These are phyloP conservation scores for Ambrosia artemisiifolia DNA, from an alignment of 129 eudicot species.

Conservation along the genomic window DNA sequence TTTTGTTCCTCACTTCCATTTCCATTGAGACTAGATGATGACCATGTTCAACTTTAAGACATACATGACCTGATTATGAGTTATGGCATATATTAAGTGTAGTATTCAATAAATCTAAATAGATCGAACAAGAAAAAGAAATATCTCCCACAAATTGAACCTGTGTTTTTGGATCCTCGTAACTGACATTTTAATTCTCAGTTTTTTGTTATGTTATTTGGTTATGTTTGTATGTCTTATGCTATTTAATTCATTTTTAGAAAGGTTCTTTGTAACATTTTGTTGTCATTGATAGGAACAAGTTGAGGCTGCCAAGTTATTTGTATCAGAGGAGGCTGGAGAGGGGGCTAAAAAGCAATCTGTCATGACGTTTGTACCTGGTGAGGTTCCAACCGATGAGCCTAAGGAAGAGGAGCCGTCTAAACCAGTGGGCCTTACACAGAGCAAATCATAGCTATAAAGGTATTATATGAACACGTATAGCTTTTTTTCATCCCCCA, in stretches of 20 bases:
- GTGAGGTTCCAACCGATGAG: slow-evolving; percentile 65
- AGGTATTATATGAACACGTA: slow-evolving; percentile 42
- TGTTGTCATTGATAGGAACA: slow-evolving; percentile 63
- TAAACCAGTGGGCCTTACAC: slow-evolving; percentile 81
- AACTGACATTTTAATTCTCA: neutral
- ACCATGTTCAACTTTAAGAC: neutral
- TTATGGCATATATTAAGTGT: neutral
- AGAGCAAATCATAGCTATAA: slow-evolving; percentile 92
- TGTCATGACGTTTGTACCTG: slow-evolving; percentile 77
- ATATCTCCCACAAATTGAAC: neutral
- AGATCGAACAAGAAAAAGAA: too few relatives aligned
- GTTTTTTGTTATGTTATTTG: slow-evolving; percentile 6
- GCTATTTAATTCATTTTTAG: neutral
- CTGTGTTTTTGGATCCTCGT: slow-evolving; percentile 11
- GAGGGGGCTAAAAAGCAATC: slow-evolving; percentile 73
- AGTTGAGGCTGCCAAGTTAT: slow-evolving; percentile 66
- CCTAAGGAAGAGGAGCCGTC: slow-evolving; percentile 70
- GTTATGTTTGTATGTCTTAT: neutral
- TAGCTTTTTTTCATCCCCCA: neutral
- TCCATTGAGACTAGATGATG: neutral
- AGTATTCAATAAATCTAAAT: too few relatives aligned
- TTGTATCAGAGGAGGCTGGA: slow-evolving; percentile 91
- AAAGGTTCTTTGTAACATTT: slow-evolving; percentile 2
- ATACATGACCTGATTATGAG: neutral
- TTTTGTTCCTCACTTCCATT: neutral